Percentiles rank a stretch among this genome's conserved stretches.
Conservation (phyloP, 2,329 filamentous ascomycete species). For the Monilinia laxa region DNA sequence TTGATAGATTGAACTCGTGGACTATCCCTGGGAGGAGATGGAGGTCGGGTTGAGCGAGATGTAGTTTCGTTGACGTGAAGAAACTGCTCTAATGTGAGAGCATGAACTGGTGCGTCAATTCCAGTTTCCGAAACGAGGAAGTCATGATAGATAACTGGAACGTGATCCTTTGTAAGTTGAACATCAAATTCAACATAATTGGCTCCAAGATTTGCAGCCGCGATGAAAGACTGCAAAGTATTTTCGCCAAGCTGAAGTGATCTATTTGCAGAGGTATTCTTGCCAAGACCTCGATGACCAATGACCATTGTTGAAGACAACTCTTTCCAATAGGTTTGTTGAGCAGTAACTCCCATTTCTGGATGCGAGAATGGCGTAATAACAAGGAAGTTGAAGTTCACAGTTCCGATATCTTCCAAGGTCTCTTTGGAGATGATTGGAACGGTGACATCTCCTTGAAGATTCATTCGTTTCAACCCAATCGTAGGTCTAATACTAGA, state of each 20-base stretch:
- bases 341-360: slow-evolving; percentile 86
- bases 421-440: slow-evolving; percentile 74
- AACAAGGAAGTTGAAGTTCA: slow-evolving; percentile 96
- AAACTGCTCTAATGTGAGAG: slow-evolving; percentile 91
- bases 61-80: slow-evolving; percentile 67
- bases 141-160: slow-evolving; percentile 98
- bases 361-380: slow-evolving; percentile 93
- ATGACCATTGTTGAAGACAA: slow-evolving; percentile 82
- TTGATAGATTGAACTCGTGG: slow-evolving; percentile 30
- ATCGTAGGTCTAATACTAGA: slow-evolving; percentile 81
- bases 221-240: slow-evolving; percentile 92
- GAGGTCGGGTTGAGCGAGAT: slow-evolving; percentile 48
- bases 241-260: slow-evolving; percentile 96
- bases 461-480: slow-evolving; percentile 81
- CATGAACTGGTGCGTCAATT: slow-evolving; percentile 94
- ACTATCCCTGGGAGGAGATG: slow-evolving; percentile 45
- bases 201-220: slow-evolving; percentile 87
- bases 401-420: slow-evolving; percentile 86
- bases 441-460: slow-evolving; percentile 89
- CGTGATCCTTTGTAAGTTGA: slow-evolving; percentile 96
- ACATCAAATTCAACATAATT: slow-evolving; percentile 80
- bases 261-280: slow-evolving; percentile 79
- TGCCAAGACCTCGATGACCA: slow-evolving; percentile 74
- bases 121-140: slow-evolving; percentile 97
- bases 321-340: slow-evolving; percentile 96